Percentiles rank a stretch among this genome's conserved stretches.
Evolutionary conservation across 2,329 filamentous ascomycete species (phyloP).

Genomic region (Pseudogymnoascus sp.): DNA sequence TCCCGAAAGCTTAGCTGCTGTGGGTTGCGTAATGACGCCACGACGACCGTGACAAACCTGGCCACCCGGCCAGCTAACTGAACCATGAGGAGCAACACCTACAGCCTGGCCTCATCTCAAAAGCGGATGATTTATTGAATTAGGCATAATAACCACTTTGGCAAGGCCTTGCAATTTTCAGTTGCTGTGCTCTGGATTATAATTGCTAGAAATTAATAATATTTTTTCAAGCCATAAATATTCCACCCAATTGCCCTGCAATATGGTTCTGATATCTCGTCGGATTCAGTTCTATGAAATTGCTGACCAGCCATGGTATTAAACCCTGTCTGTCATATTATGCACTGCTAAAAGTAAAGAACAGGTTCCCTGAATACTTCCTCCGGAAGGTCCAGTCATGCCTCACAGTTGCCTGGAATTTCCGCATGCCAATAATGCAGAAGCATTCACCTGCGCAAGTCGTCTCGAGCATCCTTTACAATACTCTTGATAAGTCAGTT

Average conservation of each 20-base stretch:
- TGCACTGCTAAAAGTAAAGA: conserved; percentile 11
- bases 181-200: not conserved
- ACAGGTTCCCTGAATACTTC: conserved; percentile 58
- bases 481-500: conserved; percentile 39
- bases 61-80: not conserved
- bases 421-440: conserved; percentile 49
- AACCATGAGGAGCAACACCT: not conserved
- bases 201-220: not conserved
- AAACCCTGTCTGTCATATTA: conserved; percentile 11
- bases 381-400: conserved; percentile 56
- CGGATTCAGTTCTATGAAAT: conserved; percentile 60
- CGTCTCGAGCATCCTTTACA: conserved; percentile 48
- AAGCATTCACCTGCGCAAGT: conserved; percentile 48
- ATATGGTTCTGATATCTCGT: conserved; percentile 43
- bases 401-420: conserved; percentile 56
- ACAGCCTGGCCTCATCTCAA: not conserved
- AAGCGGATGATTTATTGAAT: not conserved
- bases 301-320: conserved; percentile 55
- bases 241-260: not conserved
- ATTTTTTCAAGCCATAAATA: not conserved
- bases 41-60: not conserved
- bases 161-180: not conserved
- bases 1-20: not conserved
- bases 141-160: not conserved
- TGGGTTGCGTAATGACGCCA: not conserved